Conservation (phyloP, 768 basidiomycete genomes). For the Psilocybe subaeruginosa region DNA sequence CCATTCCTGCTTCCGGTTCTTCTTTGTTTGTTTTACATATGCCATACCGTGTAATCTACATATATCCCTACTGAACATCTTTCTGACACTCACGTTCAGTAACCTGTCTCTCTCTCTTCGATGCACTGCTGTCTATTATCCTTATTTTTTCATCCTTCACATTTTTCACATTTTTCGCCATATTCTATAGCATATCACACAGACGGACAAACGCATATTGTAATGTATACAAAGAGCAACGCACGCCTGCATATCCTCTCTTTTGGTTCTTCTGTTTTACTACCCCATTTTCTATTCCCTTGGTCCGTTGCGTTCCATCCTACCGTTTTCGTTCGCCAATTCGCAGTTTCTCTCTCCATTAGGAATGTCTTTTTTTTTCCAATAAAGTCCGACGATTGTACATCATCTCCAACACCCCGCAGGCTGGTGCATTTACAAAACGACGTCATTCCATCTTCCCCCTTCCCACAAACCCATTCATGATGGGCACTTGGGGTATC, state of each 20-base stretch:
- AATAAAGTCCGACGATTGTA: neutral
- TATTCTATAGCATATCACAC: neutral
- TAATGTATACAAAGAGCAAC: slow-evolving; percentile 5
- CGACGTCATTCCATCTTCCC: neutral
- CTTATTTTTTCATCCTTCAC: neutral
- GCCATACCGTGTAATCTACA: slow-evolving; percentile 1
- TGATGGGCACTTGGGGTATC: neutral
- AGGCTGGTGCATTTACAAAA: neutral
- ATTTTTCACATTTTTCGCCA: neutral
- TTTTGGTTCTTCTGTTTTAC: no score
- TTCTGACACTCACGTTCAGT: neutral
- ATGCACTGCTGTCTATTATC: neutral
- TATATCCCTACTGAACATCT: slow-evolving; percentile 1
- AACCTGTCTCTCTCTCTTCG: neutral
- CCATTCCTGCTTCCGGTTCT: neutral
- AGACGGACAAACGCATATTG: slow-evolving; percentile 13
- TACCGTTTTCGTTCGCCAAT: neutral
- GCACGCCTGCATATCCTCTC: slow-evolving; percentile 9
- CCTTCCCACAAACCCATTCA: neutral
- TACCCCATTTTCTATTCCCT: neutral
- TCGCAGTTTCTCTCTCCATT: neutral
- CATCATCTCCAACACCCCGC: neutral
- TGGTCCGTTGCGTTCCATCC: no score
- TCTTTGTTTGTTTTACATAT: neutral
- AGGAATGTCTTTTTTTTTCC: neutral